Evolutionary conservation across 75 land plant species (phyloP), one percentile per base, ranked within the genome.

Genomic region (Pseudotsuga menziesii): DNA sequence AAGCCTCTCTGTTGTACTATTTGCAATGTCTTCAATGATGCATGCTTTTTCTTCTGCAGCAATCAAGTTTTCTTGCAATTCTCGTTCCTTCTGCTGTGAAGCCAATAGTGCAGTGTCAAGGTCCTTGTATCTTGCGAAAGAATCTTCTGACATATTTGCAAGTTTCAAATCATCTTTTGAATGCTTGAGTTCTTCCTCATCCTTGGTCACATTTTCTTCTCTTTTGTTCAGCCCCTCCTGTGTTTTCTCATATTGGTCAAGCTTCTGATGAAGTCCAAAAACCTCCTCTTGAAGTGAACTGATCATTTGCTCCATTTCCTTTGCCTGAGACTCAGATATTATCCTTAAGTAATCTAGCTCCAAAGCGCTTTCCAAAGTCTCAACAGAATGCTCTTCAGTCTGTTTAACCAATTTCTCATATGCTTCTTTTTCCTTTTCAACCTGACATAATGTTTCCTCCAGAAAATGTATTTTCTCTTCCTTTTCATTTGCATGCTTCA

Each of bases 1-100:
- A 52, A 90, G 88, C 78, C 82, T 88, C 32, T 73, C 76, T 41
- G 8, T 75, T 2, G 83, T 59, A n/a, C 22, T 69, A 5, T 61
- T 77, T 62, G 71, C 69, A 66, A 77, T 63, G 12, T 78, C 84
- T 82, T 90, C 83, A 52, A 80, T 61, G 27, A 58, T 80, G 15
- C 27, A 55, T 63, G 77, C 83, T 60, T 84, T 89, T 61, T 81
- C 85, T 44, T 75, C 76, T 23, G 75, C 57, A 16, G 58, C 19
- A 67, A 75, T 70, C 67, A 90, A 67, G 20, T 9, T 64, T 55
- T 85, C 88, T 25, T 73, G 58, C 77, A 85, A 23, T 7, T 85
- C 84, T 75, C 71, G 81, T 75, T 87, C 89, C 63, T 82, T 87
- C 32, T 80, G 85, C 69, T 58, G 66, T 16, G 89, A 80, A 56